Evolutionary conservation across 106 monocot genomes (phyloP).

Genomic region (Acanthochlamys bracteata): DNA sequence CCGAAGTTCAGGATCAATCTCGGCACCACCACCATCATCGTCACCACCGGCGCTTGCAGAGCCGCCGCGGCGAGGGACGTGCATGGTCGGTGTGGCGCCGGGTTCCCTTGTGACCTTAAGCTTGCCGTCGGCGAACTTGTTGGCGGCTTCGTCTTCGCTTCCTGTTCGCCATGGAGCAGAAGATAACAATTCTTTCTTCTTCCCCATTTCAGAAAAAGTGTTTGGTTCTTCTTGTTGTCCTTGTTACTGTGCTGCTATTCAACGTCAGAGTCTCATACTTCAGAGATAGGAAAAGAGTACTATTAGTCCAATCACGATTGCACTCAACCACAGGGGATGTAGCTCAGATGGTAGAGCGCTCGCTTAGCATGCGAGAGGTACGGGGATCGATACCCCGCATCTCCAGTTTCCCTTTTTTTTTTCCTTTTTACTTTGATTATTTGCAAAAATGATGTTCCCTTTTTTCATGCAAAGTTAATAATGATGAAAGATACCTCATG

Average conservation of each 20-base stretch:
- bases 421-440: no score
- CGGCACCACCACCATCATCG: slow-evolving; percentile 27
- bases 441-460: no score
- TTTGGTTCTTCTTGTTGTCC: not conserved
- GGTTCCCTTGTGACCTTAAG: slow-evolving; percentile 31
- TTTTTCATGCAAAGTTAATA: no score
- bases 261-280: not conserved
- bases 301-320: no score
- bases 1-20: slow-evolving; percentile 56
- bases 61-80: slow-evolving; percentile 20
- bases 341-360: slow-evolving; percentile 62
- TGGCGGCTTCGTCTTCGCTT: slow-evolving; percentile 21
- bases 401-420: no score
- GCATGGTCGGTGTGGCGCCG: slow-evolving; percentile 33
- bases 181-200: slow-evolving; percentile 34
- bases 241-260: not conserved
- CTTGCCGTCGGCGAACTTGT: slow-evolving; percentile 36
- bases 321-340: no score
- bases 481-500: no score
- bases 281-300: no score
- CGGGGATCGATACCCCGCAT: slow-evolving; percentile 99
- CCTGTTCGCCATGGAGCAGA: slow-evolving; percentile 35
- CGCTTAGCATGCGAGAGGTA: slow-evolving; percentile 84
- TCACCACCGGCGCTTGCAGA: slow-evolving; percentile 2
- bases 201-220: not conserved